Base-by-base conservation (phyloP, 2,329 filamentous ascomycete genomes). In the Ceratocystis alfenasii region DNA sequence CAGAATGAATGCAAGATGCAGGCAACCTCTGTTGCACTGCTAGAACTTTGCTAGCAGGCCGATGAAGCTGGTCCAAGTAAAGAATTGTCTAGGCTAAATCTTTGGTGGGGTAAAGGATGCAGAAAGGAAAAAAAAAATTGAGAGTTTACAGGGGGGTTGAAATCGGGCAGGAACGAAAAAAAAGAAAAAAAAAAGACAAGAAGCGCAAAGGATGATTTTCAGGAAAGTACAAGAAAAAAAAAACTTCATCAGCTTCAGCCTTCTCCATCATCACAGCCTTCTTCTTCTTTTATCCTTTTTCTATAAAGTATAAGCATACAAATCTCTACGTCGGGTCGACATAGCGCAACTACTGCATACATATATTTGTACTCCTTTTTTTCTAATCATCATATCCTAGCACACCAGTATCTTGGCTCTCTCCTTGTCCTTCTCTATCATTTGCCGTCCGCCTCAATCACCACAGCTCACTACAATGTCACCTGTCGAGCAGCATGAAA, bases 391-490 rank as follows among this genome's bases (percentile, higher is more conserved):
- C 17, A 36, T 41, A 12, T 41, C 36, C 3, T 41, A 41, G 10
- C 36, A 30, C 8, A 64, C 30, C 22, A 36, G 17, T 3, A 48
- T 22, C 7, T n/a, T 36, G 15, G 10, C 59, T 44, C 3, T 7
- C 44, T 41, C 36, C 12, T 20, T 48, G 33, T 25, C 45, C 30
- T 25, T 50, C 20, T 5, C 30, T 4, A 6, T 10, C 44, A 17
- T n/a, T 64, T 48, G 25, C 17, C 17, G 4, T 63, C 25, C 50
- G 20, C 15, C 25, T 20, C 41, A 15, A n/a, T 36, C 44, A 4
- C 28, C 62, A 12, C 46, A 12, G 44, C 3, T 28, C 30, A 62
- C 12, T 48, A 65, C 12, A 62, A 67, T 67, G 66, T 65, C 66
- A 22, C 33, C 66, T 25, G 44, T 33, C 20, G 63, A 65, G 36